phyloP scores from a whole-genome alignment of 2,329 filamentous ascomycete species.

The Daldinia sp. region DNA sequence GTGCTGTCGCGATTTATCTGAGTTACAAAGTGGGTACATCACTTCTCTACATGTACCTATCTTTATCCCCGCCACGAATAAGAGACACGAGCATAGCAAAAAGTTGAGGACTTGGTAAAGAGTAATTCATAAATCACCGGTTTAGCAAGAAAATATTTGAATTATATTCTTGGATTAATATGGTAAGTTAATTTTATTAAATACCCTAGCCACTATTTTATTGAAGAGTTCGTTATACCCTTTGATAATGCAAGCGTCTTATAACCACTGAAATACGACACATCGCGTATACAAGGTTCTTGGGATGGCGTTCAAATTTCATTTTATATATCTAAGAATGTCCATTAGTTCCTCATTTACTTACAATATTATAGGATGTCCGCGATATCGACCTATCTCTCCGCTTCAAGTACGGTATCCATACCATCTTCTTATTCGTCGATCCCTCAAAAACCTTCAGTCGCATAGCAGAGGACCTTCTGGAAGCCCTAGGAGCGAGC shows the following conservation, averaged over 20 bases:
- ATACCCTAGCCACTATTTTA: not conserved
- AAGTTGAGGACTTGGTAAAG: not conserved
- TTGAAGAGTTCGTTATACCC: not conserved
- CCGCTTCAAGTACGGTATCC: conserved; percentile 78
- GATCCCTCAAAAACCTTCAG: conserved; percentile 68
- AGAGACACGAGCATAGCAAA: not conserved
- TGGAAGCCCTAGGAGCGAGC: conserved; percentile 67
- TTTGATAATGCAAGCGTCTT: not conserved
- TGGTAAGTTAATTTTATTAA: conserved; percentile 32
- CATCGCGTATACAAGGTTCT: not conserved
- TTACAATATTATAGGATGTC: conserved; percentile 43
- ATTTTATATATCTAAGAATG: not conserved
- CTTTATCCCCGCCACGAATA: not conserved
- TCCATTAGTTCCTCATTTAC: not conserved
- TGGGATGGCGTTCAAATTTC: not conserved
- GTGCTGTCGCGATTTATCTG: conserved; percentile 38
- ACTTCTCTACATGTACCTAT: not conserved
- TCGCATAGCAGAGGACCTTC: conserved; percentile 68
- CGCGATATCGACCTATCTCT: conserved; percentile 63
- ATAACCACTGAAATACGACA: not conserved
- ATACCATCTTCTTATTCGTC: conserved; percentile 77
- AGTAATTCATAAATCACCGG: not conserved
- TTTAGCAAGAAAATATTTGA: not conserved
- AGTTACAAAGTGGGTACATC: conserved; percentile 4
- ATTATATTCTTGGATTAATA: conserved; percentile 9